Evolutionary conservation across 2,329 filamentous ascomycete genomes (phyloP).

Genomic region (Cryphonectria naterciae): DNA sequence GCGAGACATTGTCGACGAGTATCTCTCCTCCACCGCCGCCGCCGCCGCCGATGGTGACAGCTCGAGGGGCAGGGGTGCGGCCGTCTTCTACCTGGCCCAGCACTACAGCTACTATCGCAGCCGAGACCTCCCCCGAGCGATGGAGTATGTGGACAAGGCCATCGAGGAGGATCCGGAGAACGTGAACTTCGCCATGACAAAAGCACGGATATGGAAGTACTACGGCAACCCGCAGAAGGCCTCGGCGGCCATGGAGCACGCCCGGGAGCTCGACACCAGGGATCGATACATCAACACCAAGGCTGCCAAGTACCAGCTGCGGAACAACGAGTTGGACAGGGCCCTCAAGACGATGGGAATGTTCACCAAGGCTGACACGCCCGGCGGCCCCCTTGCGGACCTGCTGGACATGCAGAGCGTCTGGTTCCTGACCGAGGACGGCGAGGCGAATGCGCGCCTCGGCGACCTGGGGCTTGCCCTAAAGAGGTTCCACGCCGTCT

Average conservation of each 20-base stretch:
- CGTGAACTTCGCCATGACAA: slow-evolving; percentile 93
- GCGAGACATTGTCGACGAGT: slow-evolving; percentile 76
- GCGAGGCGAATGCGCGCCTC: slow-evolving; percentile 82
- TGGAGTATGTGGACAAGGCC: slow-evolving; percentile 80
- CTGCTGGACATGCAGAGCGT: slow-evolving; percentile 98
- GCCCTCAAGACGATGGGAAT: slow-evolving; percentile 88
- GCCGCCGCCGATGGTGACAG: slow-evolving; percentile 47
- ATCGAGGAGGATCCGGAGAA: slow-evolving; percentile 78
- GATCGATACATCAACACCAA: slow-evolving; percentile 99
- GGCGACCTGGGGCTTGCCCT: slow-evolving; percentile 83
- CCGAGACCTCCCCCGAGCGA: slow-evolving; percentile 80
- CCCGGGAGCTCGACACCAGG: slow-evolving; percentile 81
- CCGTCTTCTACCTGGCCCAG: slow-evolving; percentile 91
- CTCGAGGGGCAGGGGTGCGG: slow-evolving; percentile 72
- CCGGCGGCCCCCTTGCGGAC: slow-evolving; percentile 85
- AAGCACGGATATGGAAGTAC: slow-evolving; percentile 94
- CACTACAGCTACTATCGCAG: slow-evolving; percentile 94
- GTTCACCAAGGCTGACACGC: slow-evolving; percentile 90
- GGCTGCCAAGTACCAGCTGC: slow-evolving; percentile 92
- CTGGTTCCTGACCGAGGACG: slow-evolving; percentile 96
- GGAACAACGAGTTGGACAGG: slow-evolving; percentile 87
- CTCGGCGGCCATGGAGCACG: slow-evolving; percentile 84
- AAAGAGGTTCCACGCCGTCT: slow-evolving; percentile 87
- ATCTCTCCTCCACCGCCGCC: slow-evolving; percentile 58
- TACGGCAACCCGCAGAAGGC: slow-evolving; percentile 78